These are phyloP conservation scores for Boletus semigastroideus DNA, from an alignment of 1,284 basidiomycete species.

Conservation along the genomic window DNA sequence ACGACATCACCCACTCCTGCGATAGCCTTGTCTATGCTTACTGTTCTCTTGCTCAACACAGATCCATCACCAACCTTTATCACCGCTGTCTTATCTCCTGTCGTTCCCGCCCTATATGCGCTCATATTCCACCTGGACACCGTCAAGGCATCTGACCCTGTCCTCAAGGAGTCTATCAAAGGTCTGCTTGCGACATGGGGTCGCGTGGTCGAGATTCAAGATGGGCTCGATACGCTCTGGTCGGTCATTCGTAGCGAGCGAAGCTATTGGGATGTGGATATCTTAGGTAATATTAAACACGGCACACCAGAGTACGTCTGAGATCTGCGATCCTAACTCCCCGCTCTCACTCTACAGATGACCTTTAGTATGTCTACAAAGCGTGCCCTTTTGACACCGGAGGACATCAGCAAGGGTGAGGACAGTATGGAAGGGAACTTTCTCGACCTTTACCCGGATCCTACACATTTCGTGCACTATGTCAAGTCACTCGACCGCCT, in stretches of 20 bases:
- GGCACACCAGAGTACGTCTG: constrained; percentile 39
- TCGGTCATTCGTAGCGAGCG: constrained; percentile 54
- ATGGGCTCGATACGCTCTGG: constrained; percentile 63
- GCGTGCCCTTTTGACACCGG: constrained; percentile 51
- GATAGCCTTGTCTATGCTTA: constrained; percentile 47
- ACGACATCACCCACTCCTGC: constrained; percentile 25
- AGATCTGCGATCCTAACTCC: background rate
- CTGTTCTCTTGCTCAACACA: constrained; percentile 65
- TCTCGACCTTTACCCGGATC: constrained; percentile 72
- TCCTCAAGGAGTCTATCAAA: constrained; percentile 54
- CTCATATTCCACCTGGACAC: constrained; percentile 55
- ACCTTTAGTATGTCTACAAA: constrained; percentile 25
- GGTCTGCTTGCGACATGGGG: constrained; percentile 74
- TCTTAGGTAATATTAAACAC: constrained; percentile 50
- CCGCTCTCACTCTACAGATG: constrained; percentile 15
- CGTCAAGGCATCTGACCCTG: constrained; percentile 59
- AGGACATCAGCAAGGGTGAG: constrained; percentile 42
- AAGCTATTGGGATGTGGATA: constrained; percentile 55
- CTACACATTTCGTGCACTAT: constrained; percentile 61
- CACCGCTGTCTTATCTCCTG: constrained; percentile 63
- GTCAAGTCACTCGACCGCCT: constrained; percentile 63
- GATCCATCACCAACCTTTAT: constrained; percentile 76
- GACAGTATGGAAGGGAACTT: constrained; percentile 49
- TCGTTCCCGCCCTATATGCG: constrained; percentile 66
- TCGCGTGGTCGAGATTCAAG: constrained; percentile 52